Evolutionary conservation across 371 early-diverging fungal species (phyloP).

Genomic region (Rhizomucor pusillus): DNA sequence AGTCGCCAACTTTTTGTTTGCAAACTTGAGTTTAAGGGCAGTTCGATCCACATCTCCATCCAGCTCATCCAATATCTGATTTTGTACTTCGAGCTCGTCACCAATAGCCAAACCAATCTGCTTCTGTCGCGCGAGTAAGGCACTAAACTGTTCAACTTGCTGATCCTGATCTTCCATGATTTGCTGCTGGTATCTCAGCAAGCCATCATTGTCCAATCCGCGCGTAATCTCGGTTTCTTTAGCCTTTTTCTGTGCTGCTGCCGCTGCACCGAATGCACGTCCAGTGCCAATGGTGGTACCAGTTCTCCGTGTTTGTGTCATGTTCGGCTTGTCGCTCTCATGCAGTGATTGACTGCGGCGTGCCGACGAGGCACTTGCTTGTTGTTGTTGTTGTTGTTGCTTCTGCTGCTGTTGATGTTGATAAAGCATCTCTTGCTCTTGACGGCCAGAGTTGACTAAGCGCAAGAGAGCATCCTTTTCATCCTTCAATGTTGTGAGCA

Average conservation of each 20-base stretch:
- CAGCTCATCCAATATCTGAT: slow-evolving; percentile 81
- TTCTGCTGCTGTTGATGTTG: not conserved
- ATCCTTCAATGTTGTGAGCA: slow-evolving; percentile 63
- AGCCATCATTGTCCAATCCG: slow-evolving; percentile 67
- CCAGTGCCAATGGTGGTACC: slow-evolving; percentile 17
- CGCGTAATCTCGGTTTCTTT: slow-evolving; percentile 76
- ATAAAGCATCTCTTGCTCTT: slow-evolving; percentile 34
- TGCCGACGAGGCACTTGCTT: too few species aligned
- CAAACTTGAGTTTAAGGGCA: slow-evolving; percentile 64
- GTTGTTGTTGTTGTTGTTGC: slow-evolving; percentile 2
- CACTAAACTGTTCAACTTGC: slow-evolving; percentile 69
- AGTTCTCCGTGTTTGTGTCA: not conserved
- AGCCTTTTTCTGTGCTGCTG: slow-evolving; percentile 33
- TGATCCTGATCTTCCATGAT: slow-evolving; percentile 81
- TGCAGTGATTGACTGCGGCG: slow-evolving; percentile 5
- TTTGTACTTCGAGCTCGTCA: slow-evolving; percentile 84
- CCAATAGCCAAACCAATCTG: slow-evolving; percentile 83
- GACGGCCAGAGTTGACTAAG: slow-evolving; percentile 47
- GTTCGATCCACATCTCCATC: slow-evolving; percentile 73
- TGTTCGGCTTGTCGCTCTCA: not conserved
- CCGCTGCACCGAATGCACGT: slow-evolving; percentile 66
- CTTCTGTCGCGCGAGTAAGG: slow-evolving; percentile 75
- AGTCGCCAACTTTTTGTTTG: slow-evolving; percentile 70
- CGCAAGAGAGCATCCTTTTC: slow-evolving; percentile 60
- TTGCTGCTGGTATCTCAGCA: slow-evolving; percentile 71